Conservation (phyloP, 2,329 filamentous ascomycete genomes). For the Lecanicillium sp. region DNA sequence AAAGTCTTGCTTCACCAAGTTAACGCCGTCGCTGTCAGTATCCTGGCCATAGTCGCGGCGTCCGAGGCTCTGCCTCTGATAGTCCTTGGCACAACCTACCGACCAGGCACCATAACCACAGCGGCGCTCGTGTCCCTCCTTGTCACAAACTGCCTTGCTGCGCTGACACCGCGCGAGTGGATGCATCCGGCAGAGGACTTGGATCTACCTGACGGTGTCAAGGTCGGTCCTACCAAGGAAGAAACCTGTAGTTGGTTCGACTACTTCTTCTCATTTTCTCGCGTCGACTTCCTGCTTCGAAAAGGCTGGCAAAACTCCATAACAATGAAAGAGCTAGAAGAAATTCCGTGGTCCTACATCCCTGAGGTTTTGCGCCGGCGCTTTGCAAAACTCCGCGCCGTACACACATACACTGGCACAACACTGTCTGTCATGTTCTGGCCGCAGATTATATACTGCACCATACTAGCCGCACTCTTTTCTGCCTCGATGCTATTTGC, state of each 20-base stretch:
- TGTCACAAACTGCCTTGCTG: constrained; percentile 29
- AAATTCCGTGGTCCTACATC: constrained; percentile 39
- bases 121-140: constrained; percentile 24
- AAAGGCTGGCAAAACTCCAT: constrained; percentile 36
- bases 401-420: constrained; percentile 26
- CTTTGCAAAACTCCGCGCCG: not conserved
- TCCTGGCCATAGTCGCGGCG: constrained; percentile 26
- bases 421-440: constrained; percentile 36
- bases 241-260: constrained; percentile 47
- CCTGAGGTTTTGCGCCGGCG: constrained; percentile 2
- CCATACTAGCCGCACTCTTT: constrained; percentile 25
- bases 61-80: constrained; percentile 31
- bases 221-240: constrained; percentile 35
- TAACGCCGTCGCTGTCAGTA: constrained; percentile 33
- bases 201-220: constrained; percentile 26
- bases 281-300: constrained; percentile 18
- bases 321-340: constrained; percentile 38
- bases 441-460: constrained; percentile 36
- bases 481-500: constrained; percentile 40
- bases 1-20: constrained; percentile 40
- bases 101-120: not conserved
- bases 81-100: constrained; percentile 18
- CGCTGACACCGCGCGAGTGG: constrained; percentile 43
- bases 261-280: constrained; percentile 38
- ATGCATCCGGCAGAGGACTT: constrained; percentile 32